phyloP scores from a whole-genome alignment of 371 early-diverging fungal genomes.

The Mucor sp. region DNA sequence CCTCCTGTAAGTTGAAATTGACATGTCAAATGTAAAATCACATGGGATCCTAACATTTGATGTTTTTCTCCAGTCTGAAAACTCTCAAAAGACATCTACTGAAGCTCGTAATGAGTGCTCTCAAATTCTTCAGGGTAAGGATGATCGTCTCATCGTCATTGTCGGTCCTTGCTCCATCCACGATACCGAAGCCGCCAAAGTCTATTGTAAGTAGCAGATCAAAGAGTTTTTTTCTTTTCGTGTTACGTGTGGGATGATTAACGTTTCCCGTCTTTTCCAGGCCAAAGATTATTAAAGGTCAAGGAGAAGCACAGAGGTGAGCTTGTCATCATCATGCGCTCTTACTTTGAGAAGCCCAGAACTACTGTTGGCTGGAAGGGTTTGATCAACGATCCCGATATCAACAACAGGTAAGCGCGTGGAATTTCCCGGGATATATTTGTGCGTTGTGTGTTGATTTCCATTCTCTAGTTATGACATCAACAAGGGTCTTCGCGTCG shows the following conservation, averaged over 20 bases:
- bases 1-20: slow-evolving; percentile 50
- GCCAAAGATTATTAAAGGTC: slow-evolving; percentile 54
- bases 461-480: slow-evolving; percentile 66
- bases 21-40: background rate
- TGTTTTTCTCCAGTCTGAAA: slow-evolving; percentile 9
- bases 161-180: slow-evolving; percentile 98
- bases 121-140: slow-evolving; percentile 76
- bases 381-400: slow-evolving; percentile 87
- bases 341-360: slow-evolving; percentile 95
- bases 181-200: slow-evolving; percentile 83
- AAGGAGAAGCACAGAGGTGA: slow-evolving; percentile 38
- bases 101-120: slow-evolving; percentile 64
- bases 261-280: slow-evolving; percentile 15
- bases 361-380: slow-evolving; percentile 97
- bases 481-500: slow-evolving; percentile 88
- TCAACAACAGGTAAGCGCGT: slow-evolving; percentile 66
- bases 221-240: slow-evolving; percentile 42
- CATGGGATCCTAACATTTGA: background rate
- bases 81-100: slow-evolving; percentile 52
- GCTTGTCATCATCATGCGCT: slow-evolving; percentile 82
- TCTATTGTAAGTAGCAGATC: slow-evolving; percentile 58
- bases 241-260: background rate
- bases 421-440: no score
- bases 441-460: background rate
- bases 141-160: slow-evolving; percentile 86